Evolutionary conservation across 2,329 filamentous ascomycete species (phyloP), one percentile per base, ranked within the genome.

Genomic region (Biscogniauxia marginata): DNA sequence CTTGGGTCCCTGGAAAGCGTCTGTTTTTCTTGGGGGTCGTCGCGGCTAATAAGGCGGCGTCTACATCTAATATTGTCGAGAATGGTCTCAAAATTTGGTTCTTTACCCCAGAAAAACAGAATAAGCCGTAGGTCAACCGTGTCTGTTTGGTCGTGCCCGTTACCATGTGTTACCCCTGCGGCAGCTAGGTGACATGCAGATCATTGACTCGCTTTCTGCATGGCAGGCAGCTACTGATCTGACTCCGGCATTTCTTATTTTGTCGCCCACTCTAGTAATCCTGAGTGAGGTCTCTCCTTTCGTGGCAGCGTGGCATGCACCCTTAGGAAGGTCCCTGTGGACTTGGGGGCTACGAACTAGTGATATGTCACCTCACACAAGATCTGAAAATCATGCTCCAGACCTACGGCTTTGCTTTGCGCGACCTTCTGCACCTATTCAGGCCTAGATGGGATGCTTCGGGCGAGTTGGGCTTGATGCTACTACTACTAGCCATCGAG

Each of bases 311-410:
- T 58, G 49, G 53, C 52, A 57, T 56, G 47, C 54, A 43, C 56
- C n/a, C 50, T 56, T 53, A 50, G 49, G 9, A 39, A 56, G 47
- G 57, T 46, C 46, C 46, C 52, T 49, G 39, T 25, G 52, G 58
- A 56, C 64, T 61, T 67, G 63, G 59, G 48, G 63, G 59, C 63
- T 66, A 63, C 64, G 52, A 58, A 58, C 59, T 69, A 69, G 68
- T 74, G 73, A 78, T 70, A 65, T 73, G 73, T 79, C 77, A 79
- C 75, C 75, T 80, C 69, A 66, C 71, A 81, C 79, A 77, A 79
- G 77, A 81, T 81, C 78, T 78, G 66, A 63, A 64, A 71, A 69
- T 68, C 60, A 66, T 67, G 68, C 69, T 65, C 65, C 67, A 57
- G 55, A 59, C 63, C 59, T 67, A 68, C 67, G 70, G 66, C 65